phyloP scores from a whole-genome alignment of 1,139 yeast species.

The Nadsonia commutata region DNA sequence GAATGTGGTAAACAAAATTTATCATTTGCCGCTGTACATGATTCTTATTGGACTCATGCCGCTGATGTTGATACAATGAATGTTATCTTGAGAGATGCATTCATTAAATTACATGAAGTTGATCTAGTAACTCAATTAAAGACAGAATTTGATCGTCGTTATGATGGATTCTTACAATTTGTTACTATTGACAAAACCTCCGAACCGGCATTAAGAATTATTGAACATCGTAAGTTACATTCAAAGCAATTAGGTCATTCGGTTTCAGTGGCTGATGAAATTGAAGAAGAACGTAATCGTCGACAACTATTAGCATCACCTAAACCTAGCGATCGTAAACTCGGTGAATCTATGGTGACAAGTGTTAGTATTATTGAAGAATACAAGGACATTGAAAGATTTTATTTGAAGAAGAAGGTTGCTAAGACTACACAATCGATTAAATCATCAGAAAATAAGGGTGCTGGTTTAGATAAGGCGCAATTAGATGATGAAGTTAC shows the following conservation, averaged over 20 bases:
- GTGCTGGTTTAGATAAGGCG: constrained; percentile 20
- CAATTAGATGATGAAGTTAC: constrained; percentile 8
- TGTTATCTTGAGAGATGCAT: constrained; percentile 56
- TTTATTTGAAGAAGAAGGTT: constrained; percentile 5
- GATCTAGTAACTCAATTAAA: constrained; percentile 57
- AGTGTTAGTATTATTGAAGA: constrained; percentile 53
- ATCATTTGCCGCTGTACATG: constrained; percentile 94
- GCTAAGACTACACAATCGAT: constrained; percentile 4
- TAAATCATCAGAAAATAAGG: constrained; percentile 22
- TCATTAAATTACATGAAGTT: constrained; percentile 60
- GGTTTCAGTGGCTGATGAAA: constrained; percentile 57
- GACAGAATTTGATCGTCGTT: constrained; percentile 70
- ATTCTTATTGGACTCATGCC: constrained; percentile 98
- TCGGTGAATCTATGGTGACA: constrained; percentile 50
- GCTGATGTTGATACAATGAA: constrained; percentile 66
- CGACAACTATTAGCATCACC: constrained; percentile 36
- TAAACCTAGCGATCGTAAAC: constrained; percentile 33
- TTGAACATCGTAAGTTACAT: constrained; percentile 28
- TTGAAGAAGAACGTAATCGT: constrained; percentile 55
- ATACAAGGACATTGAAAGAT: constrained; percentile 5
- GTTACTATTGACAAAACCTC: constrained; percentile 39
- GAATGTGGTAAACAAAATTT: constrained; percentile 55
- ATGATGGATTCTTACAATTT: constrained; percentile 49
- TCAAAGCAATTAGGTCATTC: constrained; percentile 37
- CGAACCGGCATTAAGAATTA: constrained; percentile 39